Base-by-base conservation (phyloP, 331 rosid species). In the Quercus tomentella region DNA sequence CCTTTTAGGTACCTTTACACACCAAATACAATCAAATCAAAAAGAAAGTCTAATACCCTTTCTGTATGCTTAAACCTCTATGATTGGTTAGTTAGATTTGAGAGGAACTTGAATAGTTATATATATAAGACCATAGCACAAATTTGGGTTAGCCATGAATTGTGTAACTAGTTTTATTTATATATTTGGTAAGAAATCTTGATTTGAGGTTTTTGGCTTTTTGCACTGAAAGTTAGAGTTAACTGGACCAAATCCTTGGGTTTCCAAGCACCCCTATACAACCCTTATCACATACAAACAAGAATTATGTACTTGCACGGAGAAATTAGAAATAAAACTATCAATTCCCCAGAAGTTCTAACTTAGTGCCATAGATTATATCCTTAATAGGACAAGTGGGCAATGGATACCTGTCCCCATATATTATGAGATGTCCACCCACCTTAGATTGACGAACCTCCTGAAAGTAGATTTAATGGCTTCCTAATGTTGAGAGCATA, bases 331-430 rank as follows among this genome's bases (percentile, higher is more conserved):
- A 23, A 12, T 61, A 23, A 61, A 28, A 14, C 15, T 21, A 21
- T 57, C 23, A 23, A 23, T 21, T 2, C 63, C 61, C 63, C 2
- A 4, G 21, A 57, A 57, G 28, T 21, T 8, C 49, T 41, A 25
- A 57, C 63, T n/a, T 57, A 57, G 63, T 21, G 63, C 26, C 26
- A 6, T 2, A 21, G 28, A 57, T 57, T 20, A 57, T 57, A 57
- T 57, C 62, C 62, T 56, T 0, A 20, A 56, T n/a, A 57, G 9
- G 26, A 21, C 11, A 21, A 57, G 11, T 56, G 28, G 63, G 26
- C 21, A 12, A 21, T 9, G 63, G 28, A 8, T 79, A 79, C 88
- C 84, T 63, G 31, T 82, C 88, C n/a, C 86, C 81, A 69, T 72
- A 78, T 85, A 81, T 60, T 73, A 81, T 56, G 26, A 78, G 78